These are phyloP conservation scores for Nothophytophthora sp. DNA, from an alignment of 352 stramenopile genomes.

Conservation along the genomic window DNA sequence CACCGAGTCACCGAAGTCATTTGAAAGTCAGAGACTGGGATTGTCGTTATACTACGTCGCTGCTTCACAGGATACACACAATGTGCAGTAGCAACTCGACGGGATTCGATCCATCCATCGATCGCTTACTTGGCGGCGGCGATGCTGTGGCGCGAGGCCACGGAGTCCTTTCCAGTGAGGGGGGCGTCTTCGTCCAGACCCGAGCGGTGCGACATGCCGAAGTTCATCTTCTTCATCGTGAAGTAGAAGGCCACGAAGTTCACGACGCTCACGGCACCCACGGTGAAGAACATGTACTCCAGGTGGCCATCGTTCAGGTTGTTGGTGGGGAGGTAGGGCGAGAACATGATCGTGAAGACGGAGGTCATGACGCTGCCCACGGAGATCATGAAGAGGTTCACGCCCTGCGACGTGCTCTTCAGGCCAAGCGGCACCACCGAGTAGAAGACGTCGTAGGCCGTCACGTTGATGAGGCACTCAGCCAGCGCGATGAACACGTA, in stretches of 20 bases:
- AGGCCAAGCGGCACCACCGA: constrained; percentile 47
- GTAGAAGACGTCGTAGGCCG: constrained; percentile 66
- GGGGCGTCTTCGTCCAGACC: constrained; percentile 3
- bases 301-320: constrained; percentile 64
- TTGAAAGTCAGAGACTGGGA: too few relatives aligned
- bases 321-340: constrained; percentile 43
- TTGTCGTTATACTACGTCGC: too few relatives aligned
- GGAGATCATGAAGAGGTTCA: constrained; percentile 62
- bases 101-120: too few relatives aligned
- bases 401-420: constrained; percentile 56
- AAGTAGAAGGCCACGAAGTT: constrained; percentile 54
- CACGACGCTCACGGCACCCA: constrained; percentile 45
- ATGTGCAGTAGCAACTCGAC: too few relatives aligned
- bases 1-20: too few relatives aligned
- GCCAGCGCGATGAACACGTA: constrained; percentile 59
- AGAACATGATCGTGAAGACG: constrained; percentile 72
- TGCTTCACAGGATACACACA: too few relatives aligned
- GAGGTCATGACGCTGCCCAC: constrained; percentile 62
- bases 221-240: constrained; percentile 64
- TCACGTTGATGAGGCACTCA: constrained; percentile 66
- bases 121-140: constrained; percentile 19
- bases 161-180: constrained; percentile 19
- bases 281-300: constrained; percentile 75
- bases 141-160: constrained; percentile 22
- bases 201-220: constrained; percentile 34